These are phyloP conservation scores for Russula earlei DNA, from an alignment of 768 basidiomycete genomes.

Conservation along the genomic window DNA sequence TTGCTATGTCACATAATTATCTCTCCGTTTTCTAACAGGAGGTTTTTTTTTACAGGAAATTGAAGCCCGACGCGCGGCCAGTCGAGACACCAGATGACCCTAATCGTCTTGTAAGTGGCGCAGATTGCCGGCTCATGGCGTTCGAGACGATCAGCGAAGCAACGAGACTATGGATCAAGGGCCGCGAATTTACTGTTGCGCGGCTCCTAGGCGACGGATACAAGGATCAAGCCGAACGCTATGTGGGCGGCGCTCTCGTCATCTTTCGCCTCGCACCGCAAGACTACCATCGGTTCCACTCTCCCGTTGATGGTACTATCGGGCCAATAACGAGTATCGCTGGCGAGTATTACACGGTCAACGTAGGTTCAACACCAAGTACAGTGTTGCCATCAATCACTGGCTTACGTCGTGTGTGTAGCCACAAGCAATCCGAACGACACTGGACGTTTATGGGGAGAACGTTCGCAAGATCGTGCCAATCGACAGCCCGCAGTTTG, in stretches of 20 bases:
- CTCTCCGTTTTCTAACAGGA: not conserved
- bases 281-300: slow-evolving; percentile 93
- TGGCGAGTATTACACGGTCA: slow-evolving; percentile 96
- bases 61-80: slow-evolving; percentile 75
- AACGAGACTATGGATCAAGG: slow-evolving; percentile 93
- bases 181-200: slow-evolving; percentile 79
- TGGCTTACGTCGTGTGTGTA: slow-evolving; percentile 23
- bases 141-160: slow-evolving; percentile 84
- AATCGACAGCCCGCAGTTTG: slow-evolving; percentile 84
- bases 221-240: slow-evolving; percentile 57
- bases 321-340: slow-evolving; percentile 75
- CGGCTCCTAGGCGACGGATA: slow-evolving; percentile 76
- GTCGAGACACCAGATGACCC: slow-evolving; percentile 66
- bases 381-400: not conserved
- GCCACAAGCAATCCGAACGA: slow-evolving; percentile 90
- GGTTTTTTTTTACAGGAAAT: slow-evolving; percentile 46
- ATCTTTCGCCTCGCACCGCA: slow-evolving; percentile 92
- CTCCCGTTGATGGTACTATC: slow-evolving; percentile 75
- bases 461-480: slow-evolving; percentile 89
- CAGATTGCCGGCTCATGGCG: slow-evolving; percentile 93
- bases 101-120: slow-evolving; percentile 72
- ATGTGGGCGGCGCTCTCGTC: slow-evolving; percentile 70
- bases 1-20: slow-evolving; percentile 7
- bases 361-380: slow-evolving; percentile 43
- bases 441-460: slow-evolving; percentile 89